A percentile compares a stretch with the other conserved stretches of the same genome.
Evolutionary conservation across 2,329 filamentous ascomycete species (phyloP).

Genomic region (Ophiosphaerella narmari): DNA sequence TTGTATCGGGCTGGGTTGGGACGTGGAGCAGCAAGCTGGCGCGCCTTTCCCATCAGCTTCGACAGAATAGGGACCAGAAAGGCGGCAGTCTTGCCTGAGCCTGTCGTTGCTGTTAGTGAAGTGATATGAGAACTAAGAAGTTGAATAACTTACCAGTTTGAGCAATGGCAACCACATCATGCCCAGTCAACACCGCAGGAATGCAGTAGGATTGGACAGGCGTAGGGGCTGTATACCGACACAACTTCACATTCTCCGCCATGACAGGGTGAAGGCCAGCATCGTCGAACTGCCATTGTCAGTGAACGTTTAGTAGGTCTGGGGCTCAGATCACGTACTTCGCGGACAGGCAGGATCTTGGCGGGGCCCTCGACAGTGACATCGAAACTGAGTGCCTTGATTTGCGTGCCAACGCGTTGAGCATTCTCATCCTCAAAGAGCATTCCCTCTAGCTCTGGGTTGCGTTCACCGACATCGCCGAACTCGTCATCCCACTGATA

Average conservation of each 20-base stretch:
- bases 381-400: slow-evolving; percentile 63
- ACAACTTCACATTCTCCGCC: slow-evolving; percentile 74
- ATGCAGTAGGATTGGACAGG: slow-evolving; percentile 87
- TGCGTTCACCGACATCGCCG: slow-evolving; percentile 79
- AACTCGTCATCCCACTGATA: slow-evolving; percentile 88
- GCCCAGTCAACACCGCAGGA: slow-evolving; percentile 74
- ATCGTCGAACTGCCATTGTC: slow-evolving; percentile 62
- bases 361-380: slow-evolving; percentile 57
- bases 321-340: slow-evolving; percentile 47
- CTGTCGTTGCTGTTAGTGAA: slow-evolving; percentile 53
- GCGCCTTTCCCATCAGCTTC: slow-evolving; percentile 93
- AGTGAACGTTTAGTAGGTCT: neutral
- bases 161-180: slow-evolving; percentile 86
- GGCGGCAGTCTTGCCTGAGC: slow-evolving; percentile 94
- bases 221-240: slow-evolving; percentile 73
- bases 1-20: slow-evolving; percentile 67
- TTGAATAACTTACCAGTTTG: slow-evolving; percentile 78
- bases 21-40: slow-evolving; percentile 79
- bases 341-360: slow-evolving; percentile 54
- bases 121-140: neutral
- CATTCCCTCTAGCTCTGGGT: slow-evolving; percentile 71
- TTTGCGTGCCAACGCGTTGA: slow-evolving; percentile 63
- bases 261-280: slow-evolving; percentile 86
- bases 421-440: slow-evolving; percentile 68
- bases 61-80: slow-evolving; percentile 89